Conservation (phyloP, 805 yeast genomes). For the Metschnikowia rubicola region DNA sequence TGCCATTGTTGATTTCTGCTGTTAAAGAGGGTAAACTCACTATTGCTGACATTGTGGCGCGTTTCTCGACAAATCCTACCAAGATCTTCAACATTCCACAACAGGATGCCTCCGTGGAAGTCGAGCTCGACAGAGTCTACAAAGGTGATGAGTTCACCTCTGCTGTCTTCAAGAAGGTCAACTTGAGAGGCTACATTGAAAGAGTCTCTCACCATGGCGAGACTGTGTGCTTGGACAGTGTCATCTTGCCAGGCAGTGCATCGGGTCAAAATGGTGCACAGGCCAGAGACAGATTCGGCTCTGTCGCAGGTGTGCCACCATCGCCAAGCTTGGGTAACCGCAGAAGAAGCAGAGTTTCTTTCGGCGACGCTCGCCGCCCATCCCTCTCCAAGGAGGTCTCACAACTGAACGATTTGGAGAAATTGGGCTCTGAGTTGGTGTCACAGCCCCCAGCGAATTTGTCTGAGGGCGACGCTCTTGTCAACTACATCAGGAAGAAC, state of each 20-base stretch:
- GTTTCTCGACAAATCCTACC: conserved; percentile 79
- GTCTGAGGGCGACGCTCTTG: conserved; percentile 75
- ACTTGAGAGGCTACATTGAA: conserved; percentile 78
- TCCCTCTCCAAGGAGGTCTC: conserved; percentile 31
- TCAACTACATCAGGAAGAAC: conserved; percentile 70
- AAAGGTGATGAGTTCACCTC: conserved; percentile 18
- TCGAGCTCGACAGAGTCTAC: conserved; percentile 71
- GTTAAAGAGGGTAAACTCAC: conserved; percentile 71
- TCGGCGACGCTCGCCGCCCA: conserved; percentile 32
- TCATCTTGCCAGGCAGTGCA: conserved; percentile 51
- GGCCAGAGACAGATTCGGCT: conserved; percentile 43
- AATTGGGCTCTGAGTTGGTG: conserved; percentile 63
- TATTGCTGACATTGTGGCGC: conserved; percentile 63
- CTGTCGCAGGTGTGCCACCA: conserved; percentile 43
- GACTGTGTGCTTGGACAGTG: conserved; percentile 84
- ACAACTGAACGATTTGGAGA: conserved; percentile 45
- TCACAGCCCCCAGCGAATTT: conserved; percentile 71
- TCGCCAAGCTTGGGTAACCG: conserved; percentile 27
- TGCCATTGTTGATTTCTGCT: conserved; percentile 80
- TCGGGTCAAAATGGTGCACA: conserved; percentile 54
- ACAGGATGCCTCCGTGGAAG: conserved; percentile 74
- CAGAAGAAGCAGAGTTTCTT: conserved; percentile 35
- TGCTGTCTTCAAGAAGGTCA: conserved; percentile 46
- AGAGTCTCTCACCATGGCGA: conserved; percentile 77
- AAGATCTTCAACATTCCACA: conserved; percentile 78